Evolutionary conservation across 2,329 filamentous ascomycete species (phyloP), one percentile per base, ranked within the genome.

Genomic region (Teratosphaeria epicoccoides): DNA sequence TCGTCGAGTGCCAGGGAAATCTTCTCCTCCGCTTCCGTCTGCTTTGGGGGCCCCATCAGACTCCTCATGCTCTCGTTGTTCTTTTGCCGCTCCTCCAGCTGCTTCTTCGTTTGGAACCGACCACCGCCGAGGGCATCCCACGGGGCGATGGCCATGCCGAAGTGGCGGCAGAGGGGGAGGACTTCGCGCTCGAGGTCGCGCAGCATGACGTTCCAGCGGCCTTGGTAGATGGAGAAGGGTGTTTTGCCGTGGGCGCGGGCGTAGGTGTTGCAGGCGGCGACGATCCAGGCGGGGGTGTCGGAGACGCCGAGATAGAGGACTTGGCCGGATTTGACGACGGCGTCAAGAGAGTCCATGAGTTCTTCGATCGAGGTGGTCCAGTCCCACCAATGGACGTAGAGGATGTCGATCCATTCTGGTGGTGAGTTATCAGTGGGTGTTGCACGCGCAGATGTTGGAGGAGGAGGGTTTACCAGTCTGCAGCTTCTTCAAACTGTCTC

Each of bases 381-480:
- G 57, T 73, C 71, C 69, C 69, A 74, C 55, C 50, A 60, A 46
- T 62, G 53, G 25, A 64, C 49, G 48, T 63, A 62, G 7, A 64
- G 56, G 44, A 85, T 63, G 61, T 88, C 85, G 52, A 88, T 80
- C 62, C 87, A 88, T 49, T 79, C 74, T 0, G 2, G 5, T 14
- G 6, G 23, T 11, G 11, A 45, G 10, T 7, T 22, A 22, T 46
- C 12, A 46, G 43, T 46, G 12, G 43, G 22, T 12, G 10, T n/a
- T n/a, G n/a, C n/a, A n/a, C n/a, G n/a, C n/a, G n/a, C 10, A 12
- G 43, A 46, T 11, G 23, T 46, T 22, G 23, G 11, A 46, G 10
- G 23, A 6, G 24, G 28, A 22, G 20, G 24, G 14, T 43, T 25
- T 9, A 50, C 49, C 49, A 9, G 83, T 86, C 67, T 82, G 75